phyloP scores from a whole-genome alignment of 1,284 basidiomycete genomes.

The Rhodotorula sp. region DNA sequence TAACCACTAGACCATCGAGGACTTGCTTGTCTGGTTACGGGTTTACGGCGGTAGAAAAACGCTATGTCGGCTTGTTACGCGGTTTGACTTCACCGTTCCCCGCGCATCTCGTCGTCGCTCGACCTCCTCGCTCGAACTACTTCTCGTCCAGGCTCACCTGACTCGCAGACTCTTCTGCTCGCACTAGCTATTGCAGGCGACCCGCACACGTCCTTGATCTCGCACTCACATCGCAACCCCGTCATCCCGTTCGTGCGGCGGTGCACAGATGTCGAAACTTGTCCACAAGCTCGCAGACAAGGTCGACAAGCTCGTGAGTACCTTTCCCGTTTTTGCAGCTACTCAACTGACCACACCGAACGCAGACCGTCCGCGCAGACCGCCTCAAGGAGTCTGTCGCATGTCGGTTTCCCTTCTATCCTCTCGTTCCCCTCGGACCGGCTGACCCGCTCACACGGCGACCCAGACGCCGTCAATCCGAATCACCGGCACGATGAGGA shows the following conservation, averaged over 20 bases:
- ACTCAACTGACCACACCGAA: not conserved
- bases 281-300: conserved; percentile 20
- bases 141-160: not conserved
- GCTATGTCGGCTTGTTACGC: no score
- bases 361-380: not conserved
- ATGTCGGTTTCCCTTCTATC: not conserved
- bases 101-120: not conserved
- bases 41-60: no score
- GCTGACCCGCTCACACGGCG: no score
- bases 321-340: not conserved
- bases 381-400: conserved; percentile 11
- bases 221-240: not conserved
- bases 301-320: conserved; percentile 36
- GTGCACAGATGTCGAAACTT: not conserved
- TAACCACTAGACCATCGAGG: conserved; percentile 24
- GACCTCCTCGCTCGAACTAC: not conserved
- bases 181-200: not conserved
- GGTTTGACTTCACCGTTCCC: no score
- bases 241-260: not conserved
- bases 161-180: not conserved
- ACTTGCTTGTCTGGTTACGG: not conserved
- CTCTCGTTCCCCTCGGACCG: no score
- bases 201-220: not conserved
- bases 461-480: conserved; percentile 46
- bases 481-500: conserved; percentile 66